Percentiles rank a stretch among this genome's conserved stretches.
Evolutionary conservation across 441 rosid species (phyloP).

Genomic region (Populus hybrid): DNA sequence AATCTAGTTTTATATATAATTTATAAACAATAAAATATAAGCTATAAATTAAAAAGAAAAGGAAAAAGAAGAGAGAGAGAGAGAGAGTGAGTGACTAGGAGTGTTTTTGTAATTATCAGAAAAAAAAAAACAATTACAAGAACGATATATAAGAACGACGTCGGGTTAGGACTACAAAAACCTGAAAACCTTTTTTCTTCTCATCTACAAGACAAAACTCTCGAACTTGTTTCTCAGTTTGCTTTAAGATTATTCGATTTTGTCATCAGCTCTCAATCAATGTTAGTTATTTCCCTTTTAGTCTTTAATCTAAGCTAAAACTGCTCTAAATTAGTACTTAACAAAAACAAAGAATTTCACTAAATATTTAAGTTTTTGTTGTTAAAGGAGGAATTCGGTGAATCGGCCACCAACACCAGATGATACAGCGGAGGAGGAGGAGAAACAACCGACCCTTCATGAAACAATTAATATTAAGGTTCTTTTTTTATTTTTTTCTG

Average conservation of each 20-base stretch:
- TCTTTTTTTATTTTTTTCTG: background rate
- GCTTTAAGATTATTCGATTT: constrained; percentile 1
- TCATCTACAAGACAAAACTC: background rate
- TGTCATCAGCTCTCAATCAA: background rate
- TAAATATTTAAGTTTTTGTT: background rate
- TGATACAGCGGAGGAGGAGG: constrained; percentile 56
- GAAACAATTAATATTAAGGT: constrained; percentile 82
- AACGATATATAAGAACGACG: no score
- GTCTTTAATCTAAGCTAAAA: background rate
- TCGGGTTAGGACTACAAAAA: background rate
- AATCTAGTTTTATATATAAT: no score
- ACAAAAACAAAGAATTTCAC: background rate
- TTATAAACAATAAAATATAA: no score
- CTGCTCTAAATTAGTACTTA: background rate
- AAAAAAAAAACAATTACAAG: no score
- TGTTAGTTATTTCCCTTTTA: constrained; percentile 8
- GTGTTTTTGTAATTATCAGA: no score
- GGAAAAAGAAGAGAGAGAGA: no score
- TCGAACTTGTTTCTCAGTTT: background rate
- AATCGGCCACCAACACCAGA: constrained; percentile 82
- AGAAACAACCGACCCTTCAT: constrained; percentile 54
- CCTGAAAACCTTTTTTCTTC: background rate
- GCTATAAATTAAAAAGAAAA: no score
- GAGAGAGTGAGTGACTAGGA: no score
- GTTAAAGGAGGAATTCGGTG: constrained; percentile 60